Percentiles rank a stretch among this genome's conserved stretches.
Conservation (phyloP, 2,329 filamentous ascomycete species). For the Drechslerella stenobrocha region DNA sequence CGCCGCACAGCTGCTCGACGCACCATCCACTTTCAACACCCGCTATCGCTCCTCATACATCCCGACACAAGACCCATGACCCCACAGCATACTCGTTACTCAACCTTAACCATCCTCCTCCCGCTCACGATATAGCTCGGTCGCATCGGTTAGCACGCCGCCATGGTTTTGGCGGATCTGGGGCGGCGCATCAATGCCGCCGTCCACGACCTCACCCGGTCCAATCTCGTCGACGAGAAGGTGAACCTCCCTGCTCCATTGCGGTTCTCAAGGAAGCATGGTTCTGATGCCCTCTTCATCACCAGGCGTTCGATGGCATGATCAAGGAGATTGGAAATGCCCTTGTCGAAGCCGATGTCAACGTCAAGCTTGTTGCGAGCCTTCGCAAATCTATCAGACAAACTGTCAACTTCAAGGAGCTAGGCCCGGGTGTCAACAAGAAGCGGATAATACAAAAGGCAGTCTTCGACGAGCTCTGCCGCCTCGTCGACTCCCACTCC, state of each 20-base stretch:
- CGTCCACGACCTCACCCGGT: conserved; percentile 87
- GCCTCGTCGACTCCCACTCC: conserved; percentile 91
- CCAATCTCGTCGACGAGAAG: conserved; percentile 95
- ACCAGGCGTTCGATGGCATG: conserved; percentile 91
- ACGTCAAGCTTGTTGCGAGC: conserved; percentile 86
- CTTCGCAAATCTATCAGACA: conserved; percentile 90
- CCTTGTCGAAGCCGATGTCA: conserved; percentile 94
- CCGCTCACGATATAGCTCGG: background rate
- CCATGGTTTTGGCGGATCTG: conserved; percentile 98
- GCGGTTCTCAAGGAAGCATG: conserved; percentile 16
- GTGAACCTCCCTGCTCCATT: conserved; percentile 57
- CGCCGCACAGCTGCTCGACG: conserved; percentile 12
- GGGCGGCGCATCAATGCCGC: conserved; percentile 98
- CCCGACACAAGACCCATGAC: background rate
- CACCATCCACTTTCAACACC: conserved; percentile 1
- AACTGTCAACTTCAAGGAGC: conserved; percentile 90
- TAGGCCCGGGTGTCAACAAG: conserved; percentile 91
- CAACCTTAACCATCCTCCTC: background rate
- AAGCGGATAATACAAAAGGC: conserved; percentile 97
- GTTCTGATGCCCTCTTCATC: conserved; percentile 10
- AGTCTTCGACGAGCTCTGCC: conserved; percentile 94
- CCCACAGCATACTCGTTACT: background rate
- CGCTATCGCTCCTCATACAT: conserved; percentile 1
- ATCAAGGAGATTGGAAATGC: conserved; percentile 97
- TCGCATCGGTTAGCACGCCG: background rate